These are phyloP conservation scores for Blastocystis sp. DNA, from an alignment of 352 stramenopile genomes.

Conservation along the genomic window DNA sequence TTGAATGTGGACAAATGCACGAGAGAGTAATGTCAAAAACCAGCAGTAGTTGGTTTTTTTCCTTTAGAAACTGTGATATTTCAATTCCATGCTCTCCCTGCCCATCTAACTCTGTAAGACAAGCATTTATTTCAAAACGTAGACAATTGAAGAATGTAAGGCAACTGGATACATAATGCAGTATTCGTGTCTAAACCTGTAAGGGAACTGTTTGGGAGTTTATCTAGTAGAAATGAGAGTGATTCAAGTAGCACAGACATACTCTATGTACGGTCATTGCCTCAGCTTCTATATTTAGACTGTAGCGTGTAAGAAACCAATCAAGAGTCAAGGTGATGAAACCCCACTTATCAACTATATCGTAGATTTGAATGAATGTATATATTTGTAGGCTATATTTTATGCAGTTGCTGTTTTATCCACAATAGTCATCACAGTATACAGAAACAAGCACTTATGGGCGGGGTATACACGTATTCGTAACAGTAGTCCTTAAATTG, in stretches of 20 bases:
- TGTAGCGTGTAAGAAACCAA: constrained; percentile 21
- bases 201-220: neutral
- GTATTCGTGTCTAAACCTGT: neutral
- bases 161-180: neutral
- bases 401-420: neutral
- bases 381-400: neutral
- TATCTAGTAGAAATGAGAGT: neutral
- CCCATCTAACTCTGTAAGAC: neutral
- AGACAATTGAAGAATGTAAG: neutral
- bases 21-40: neutral
- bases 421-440: constrained; percentile 5
- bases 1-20: neutral
- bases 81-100: neutral
- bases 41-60: neutral
- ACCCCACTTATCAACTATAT: neutral
- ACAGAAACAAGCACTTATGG: neutral
- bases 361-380: neutral
- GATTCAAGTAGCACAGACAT: neutral
- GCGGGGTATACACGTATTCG: neutral
- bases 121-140: neutral
- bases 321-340: neutral
- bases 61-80: neutral
- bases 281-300: neutral
- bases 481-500: neutral
- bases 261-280: neutral